phyloP scores from a whole-genome alignment of 768 basidiomycete genomes.

The Tylopilus vinaceipallidus region DNA sequence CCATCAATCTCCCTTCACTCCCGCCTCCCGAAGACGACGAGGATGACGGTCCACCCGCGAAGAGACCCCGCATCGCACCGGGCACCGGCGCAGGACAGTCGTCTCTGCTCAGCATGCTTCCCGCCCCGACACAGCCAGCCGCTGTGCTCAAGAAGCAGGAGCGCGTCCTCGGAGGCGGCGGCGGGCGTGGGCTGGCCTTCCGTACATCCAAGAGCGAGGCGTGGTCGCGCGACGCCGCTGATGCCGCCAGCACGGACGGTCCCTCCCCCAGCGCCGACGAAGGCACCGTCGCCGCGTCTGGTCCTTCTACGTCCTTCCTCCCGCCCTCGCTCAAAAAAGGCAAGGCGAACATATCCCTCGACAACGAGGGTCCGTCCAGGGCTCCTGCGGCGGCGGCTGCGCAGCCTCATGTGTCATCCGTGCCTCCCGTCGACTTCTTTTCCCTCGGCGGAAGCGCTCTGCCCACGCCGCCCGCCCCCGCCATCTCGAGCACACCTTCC shows the following conservation, averaged over 20 bases:
- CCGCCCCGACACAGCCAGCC: constrained; percentile 59
- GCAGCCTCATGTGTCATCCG: constrained; percentile 14
- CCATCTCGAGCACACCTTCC: constrained; percentile 45
- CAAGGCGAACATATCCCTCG: constrained; percentile 54
- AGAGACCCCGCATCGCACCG: constrained; percentile 51
- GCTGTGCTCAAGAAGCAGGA: constrained; percentile 38
- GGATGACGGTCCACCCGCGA: constrained; percentile 54
- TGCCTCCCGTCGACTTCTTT: constrained; percentile 61
- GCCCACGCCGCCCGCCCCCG: constrained; percentile 1
- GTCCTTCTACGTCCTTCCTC: constrained; percentile 46
- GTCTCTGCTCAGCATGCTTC: constrained; percentile 68
- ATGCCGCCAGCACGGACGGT: constrained; percentile 24
- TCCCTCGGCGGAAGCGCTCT: constrained; percentile 46
- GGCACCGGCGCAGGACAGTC: constrained; percentile 55
- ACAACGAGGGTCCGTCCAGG: constrained; percentile 31
- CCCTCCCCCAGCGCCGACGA: constrained; percentile 11
- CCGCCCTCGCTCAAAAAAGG: constrained; percentile 62
- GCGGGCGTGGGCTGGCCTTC: constrained; percentile 62
- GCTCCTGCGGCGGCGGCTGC: constrained; percentile 8
- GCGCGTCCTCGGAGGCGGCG: constrained; percentile 63
- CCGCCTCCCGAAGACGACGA: constrained; percentile 39
- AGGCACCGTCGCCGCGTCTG: neutral
- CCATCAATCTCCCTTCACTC: constrained; percentile 36
- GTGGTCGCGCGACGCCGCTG: constrained; percentile 11
- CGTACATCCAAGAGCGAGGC: constrained; percentile 31